Conservation (phyloP, 371 early-diverging fungal species). For the Rhizopus sp. region DNA sequence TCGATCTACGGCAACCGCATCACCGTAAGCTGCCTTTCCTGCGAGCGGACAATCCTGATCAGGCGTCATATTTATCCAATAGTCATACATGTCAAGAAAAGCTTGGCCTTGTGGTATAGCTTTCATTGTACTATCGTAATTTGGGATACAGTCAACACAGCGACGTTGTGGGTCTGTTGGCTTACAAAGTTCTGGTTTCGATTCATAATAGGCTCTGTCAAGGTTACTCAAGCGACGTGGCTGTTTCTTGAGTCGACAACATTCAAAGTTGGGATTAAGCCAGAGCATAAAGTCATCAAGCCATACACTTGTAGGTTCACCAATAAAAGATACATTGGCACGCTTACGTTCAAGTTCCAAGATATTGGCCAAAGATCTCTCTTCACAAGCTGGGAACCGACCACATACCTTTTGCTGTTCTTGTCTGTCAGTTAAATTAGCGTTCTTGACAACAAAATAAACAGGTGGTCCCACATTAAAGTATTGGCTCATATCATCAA, state of each 20-base stretch:
- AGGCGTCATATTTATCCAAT: conserved; percentile 62
- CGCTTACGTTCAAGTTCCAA: conserved; percentile 74
- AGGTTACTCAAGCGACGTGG: conserved; percentile 12
- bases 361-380: conserved; percentile 60
- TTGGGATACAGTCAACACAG: conserved; percentile 58
- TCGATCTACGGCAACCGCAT: conserved; percentile 51
- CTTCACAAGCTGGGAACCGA: conserved; percentile 61
- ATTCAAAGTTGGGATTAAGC: conserved; percentile 64
- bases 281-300: conserved; percentile 74
- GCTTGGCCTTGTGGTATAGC: conserved; percentile 63
- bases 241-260: conserved; percentile 56
- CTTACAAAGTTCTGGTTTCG: conserved; percentile 46
- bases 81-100: conserved; percentile 57
- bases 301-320: conserved; percentile 73
- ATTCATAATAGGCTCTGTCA: conserved; percentile 7
- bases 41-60: conserved; percentile 68
- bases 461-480: conserved; percentile 78
- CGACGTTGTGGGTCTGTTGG: conserved; percentile 58
- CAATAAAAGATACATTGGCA: conserved; percentile 63
- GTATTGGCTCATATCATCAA: conserved; percentile 66
- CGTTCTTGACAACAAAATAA: conserved; percentile 69
- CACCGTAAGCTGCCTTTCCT: conserved; percentile 74
- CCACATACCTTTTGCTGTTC: conserved; percentile 68
- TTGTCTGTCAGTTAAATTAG: conserved; percentile 50
- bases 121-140: conserved; percentile 60